Conservation (phyloP, 2,329 filamentous ascomycete genomes). For the Exophiala phaeomuriformis region DNA sequence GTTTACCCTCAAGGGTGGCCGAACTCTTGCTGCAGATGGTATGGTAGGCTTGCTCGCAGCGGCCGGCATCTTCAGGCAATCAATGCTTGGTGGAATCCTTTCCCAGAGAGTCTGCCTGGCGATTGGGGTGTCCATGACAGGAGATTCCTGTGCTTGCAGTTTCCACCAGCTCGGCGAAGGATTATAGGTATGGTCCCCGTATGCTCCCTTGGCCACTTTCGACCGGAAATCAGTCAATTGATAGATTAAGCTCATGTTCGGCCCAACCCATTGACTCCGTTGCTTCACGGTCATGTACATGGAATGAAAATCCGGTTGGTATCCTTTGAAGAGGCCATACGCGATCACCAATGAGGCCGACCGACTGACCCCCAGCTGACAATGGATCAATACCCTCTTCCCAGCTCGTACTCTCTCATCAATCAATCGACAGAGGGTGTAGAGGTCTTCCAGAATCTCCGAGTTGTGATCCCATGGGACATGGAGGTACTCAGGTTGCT, state of each 20-base stretch:
- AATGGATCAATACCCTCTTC: slow-evolving; percentile 58
- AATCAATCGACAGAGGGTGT: slow-evolving; percentile 53
- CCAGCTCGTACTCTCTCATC: slow-evolving; percentile 51
- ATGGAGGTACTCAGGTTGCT: slow-evolving; percentile 55
- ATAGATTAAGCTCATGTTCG: slow-evolving; percentile 64
- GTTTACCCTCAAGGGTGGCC: slow-evolving; percentile 10
- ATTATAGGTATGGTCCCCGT: slow-evolving; percentile 19
- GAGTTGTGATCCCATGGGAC: slow-evolving; percentile 62
- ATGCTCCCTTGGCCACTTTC: slow-evolving; percentile 32
- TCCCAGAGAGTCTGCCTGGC: slow-evolving; percentile 11
- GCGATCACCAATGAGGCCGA: slow-evolving; percentile 61
- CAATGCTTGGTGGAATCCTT: not conserved
- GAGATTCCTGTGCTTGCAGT: slow-evolving; percentile 3
- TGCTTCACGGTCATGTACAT: slow-evolving; percentile 58
- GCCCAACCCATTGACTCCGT: slow-evolving; percentile 59
- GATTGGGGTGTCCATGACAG: slow-evolving; percentile 14
- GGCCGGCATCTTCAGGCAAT: slow-evolving; percentile 1
- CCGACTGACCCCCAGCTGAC: slow-evolving; percentile 58
- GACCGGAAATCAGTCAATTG: slow-evolving; percentile 57
- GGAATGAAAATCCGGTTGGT: slow-evolving; percentile 55
- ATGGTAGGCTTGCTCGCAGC: not conserved
- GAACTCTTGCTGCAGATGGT: not conserved
- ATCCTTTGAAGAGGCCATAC: slow-evolving; percentile 58
- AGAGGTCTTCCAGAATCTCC: slow-evolving; percentile 57
- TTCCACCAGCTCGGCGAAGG: slow-evolving; percentile 23